Evolutionary conservation across 139 green algal species (phyloP).

Genomic region (Eudorina sp.): DNA sequence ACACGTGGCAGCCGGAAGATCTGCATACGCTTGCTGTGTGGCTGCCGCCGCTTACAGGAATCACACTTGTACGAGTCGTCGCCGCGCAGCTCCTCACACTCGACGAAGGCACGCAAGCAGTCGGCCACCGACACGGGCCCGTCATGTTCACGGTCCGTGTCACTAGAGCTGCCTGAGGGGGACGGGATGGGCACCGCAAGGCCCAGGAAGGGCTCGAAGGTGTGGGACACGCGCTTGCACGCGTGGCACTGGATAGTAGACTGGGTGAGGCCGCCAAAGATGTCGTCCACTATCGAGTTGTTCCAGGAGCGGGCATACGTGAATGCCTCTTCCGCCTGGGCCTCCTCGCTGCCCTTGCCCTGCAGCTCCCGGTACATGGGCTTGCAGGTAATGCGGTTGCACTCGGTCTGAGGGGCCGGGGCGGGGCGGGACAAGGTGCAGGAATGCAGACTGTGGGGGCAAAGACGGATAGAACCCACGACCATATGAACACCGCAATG

Average conservation of each 20-base stretch:
- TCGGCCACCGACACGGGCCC: conserved; percentile 28
- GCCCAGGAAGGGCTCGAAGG: conserved; percentile 87
- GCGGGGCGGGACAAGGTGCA: too few species aligned
- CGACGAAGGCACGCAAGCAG: conserved; percentile 63
- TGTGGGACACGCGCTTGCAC: conserved; percentile 73
- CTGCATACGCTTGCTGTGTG: conserved; percentile 75
- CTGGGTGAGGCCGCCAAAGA: conserved; percentile 87
- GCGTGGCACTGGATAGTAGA: conserved; percentile 79
- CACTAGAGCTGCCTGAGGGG: neutral
- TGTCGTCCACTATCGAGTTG: conserved; percentile 80
- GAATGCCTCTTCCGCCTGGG: conserved; percentile 77
- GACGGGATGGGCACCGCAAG: conserved; percentile 81
- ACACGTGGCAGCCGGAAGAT: conserved; percentile 65
- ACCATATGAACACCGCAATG: too few species aligned
- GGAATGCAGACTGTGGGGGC: too few species aligned
- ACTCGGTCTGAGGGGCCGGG: conserved; percentile 61
- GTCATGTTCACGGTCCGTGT: neutral
- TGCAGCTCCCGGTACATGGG: conserved; percentile 66
- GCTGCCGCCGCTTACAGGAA: conserved; percentile 65
- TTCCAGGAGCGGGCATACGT: conserved; percentile 74
- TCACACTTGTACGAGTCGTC: conserved; percentile 72
- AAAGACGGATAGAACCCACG: too few species aligned
- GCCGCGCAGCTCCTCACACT: conserved; percentile 61
- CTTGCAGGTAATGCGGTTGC: conserved; percentile 67
- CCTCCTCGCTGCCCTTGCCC: conserved; percentile 66